Base-by-base conservation (phyloP, 768 basidiomycete genomes). In the Pseudohyphozyma bogoriensis region DNA sequence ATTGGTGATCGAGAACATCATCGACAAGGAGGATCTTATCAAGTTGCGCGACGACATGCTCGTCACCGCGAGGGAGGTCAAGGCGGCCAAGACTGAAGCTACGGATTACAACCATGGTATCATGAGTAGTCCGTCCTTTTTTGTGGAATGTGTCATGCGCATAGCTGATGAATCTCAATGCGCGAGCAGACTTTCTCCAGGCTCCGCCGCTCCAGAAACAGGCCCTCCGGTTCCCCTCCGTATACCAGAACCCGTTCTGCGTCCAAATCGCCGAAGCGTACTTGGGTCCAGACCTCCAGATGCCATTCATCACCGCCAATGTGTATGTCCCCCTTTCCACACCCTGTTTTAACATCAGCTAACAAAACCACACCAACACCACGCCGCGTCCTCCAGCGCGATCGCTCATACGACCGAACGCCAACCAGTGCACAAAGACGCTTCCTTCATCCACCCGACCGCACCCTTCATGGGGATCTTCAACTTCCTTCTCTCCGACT, bases 221-320 rank as follows among this genome's bases (percentile, higher is more conserved):
- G 1, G 53, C 16, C 8, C 51, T 22, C 7, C 35, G 12, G n/a
- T 62, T 52, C 39, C 13, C 26, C 7, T 49, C 47, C 45, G 55
- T 62, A 15, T 62, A 29, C 37, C 15, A 28, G 10, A 62, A 62
- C 50, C 20, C 11, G 26, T 57, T 56, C 26, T 33, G 56, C 2
- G 11, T 36, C 42, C 16, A 51, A 12, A 13, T 53, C 24, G 39
- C n/a, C 33, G 49, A 40, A 10, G n/a, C n/a, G 10, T 62, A 62
- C 37, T 51, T 62, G 26, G 60, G 60, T 1, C 40, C 33, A 3
- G 55, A 24, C 11, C 20, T 53, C 47, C 36, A 36, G 13, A 50
- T 51, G 32, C 3, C 28, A 5, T 39, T 62, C 55, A 31, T 62
- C 40, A 62, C 60, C 13, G 60, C 60, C 35, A 62, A 62, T 28